Percentiles rank a stretch among this genome's conserved stretches.
phyloP scores from a whole-genome alignment of 306 rosid species.

The Cajanus cajan region DNA sequence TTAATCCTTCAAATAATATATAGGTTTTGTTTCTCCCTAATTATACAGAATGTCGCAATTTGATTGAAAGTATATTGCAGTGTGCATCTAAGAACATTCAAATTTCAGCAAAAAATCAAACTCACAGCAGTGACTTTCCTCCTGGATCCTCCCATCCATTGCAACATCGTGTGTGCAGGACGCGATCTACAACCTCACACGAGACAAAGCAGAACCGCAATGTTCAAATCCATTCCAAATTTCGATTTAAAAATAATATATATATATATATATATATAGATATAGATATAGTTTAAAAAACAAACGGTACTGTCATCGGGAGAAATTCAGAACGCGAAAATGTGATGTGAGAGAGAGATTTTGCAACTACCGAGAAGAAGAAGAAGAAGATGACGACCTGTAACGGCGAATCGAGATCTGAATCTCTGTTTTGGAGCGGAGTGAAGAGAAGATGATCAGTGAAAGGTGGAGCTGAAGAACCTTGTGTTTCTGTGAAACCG shows the following conservation, averaged over 20 bases:
- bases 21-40: not conserved
- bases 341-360: not conserved
- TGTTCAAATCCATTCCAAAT: not conserved
- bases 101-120: constrained; percentile 5
- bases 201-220: not conserved
- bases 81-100: constrained; percentile 12
- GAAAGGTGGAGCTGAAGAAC: constrained; percentile 22
- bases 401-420: constrained; percentile 5
- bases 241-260: not conserved
- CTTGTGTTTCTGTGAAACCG: not conserved
- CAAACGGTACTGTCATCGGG: not conserved
- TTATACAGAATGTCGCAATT: not conserved
- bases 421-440: not conserved
- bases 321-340: not conserved
- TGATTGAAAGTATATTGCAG: not conserved
- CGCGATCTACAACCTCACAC: constrained; percentile 22
- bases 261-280: too few relatives aligned
- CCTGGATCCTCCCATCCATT: constrained; percentile 99
- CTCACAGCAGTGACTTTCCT: constrained; percentile 80
- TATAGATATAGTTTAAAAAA: not conserved
- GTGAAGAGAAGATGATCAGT: constrained; percentile 29
- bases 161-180: constrained; percentile 57
- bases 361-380: not conserved
- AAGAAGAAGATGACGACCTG: constrained; percentile 32
- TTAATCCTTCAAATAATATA: constrained; percentile 8